Conservation (phyloP, 2,329 filamentous ascomycete species). For the Dothidotthia symphoricarpi region DNA sequence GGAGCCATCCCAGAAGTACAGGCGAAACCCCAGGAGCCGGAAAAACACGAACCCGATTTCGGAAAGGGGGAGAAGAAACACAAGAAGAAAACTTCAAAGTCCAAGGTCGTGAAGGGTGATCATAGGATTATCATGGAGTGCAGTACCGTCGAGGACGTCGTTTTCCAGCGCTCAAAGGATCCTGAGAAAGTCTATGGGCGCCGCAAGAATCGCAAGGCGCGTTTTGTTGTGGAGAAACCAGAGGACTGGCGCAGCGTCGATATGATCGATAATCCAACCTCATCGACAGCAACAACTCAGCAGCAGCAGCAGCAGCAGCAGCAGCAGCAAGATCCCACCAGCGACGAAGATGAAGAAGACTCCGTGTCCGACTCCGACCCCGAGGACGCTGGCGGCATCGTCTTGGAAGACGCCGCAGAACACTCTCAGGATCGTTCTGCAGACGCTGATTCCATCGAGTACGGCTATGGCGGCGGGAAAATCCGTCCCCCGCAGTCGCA, state of each 20-base stretch:
- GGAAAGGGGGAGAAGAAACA: slow-evolving; percentile 16
- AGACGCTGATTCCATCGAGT: slow-evolving; percentile 20
- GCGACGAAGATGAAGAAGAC: slow-evolving; percentile 12
- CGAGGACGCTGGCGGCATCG: slow-evolving; percentile 17
- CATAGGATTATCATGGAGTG: slow-evolving; percentile 51
- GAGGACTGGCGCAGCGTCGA: slow-evolving; percentile 48
- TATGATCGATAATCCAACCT: slow-evolving; percentile 39
- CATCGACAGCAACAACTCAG: neutral
- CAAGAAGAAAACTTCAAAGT: slow-evolving; percentile 26
- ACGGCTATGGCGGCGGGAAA: slow-evolving; percentile 32
- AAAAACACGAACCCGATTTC: slow-evolving; percentile 2
- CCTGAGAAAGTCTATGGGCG: slow-evolving; percentile 48
- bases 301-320: neutral
- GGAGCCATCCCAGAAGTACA: neutral
- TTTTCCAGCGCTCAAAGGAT: slow-evolving; percentile 51
- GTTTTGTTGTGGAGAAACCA: slow-evolving; percentile 40
- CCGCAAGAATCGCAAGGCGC: slow-evolving; percentile 48
- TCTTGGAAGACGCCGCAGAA: slow-evolving; percentile 7
- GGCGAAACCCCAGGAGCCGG: neutral
- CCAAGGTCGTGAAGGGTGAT: slow-evolving; percentile 49
- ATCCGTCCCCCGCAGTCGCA: slow-evolving; percentile 43
- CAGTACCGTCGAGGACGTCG: slow-evolving; percentile 50
- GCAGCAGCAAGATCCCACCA: slow-evolving; percentile 4
- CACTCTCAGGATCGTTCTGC: neutral
- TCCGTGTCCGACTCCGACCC: slow-evolving; percentile 15